Base-by-base conservation (phyloP, 495 filamentous ascomycete species). In the Alectoria sarmentosa region DNA sequence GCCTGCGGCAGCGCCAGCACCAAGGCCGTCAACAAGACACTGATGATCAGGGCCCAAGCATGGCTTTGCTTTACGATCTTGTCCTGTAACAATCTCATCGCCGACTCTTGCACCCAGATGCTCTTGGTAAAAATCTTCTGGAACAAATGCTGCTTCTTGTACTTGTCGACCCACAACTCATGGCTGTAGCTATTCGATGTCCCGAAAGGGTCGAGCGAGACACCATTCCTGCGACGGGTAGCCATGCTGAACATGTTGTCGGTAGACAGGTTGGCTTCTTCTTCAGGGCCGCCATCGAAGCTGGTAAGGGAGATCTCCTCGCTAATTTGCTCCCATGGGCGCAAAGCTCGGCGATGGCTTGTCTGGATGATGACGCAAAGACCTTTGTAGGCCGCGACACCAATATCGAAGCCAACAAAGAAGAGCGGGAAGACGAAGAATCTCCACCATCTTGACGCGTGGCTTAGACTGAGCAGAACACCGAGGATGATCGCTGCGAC, bases 301-400 rank as follows among this genome's bases (percentile, higher is more conserved):
- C 63, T 65, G 66, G 28, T 37, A 21, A 64, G 38, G 14, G 65
- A 62, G 37, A 62, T 65, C 6, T 46, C 56, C 34, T 65, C 71
- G 42, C 42, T 66, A 26, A 73, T 70, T 21, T 74, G 69, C 76
- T 91, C 89, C 89, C 89, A 91, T 4, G 89, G 89, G 15, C 86
- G 82, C 30, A 90, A 75, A 67, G 89, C 85, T 21, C 85, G 84
- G 66, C 85, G 84, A 69, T 90, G 88, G 70, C 86, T 69, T n/a
- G 87, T 86, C 73, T 92, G 87, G 39, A 92, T 75, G 41, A 83
- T 82, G 28, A 91, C 82, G 73, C 89, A 92, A 82, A 91, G 87
- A 54, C 89, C 89, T 72, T 88, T 90, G 62, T 72, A 78, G 0
- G 81, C 87, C 8, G 88, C 86, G 13, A 88, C 76, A 28, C 89